Evolutionary conservation across 108 stramenopile species (phyloP).

Genomic region (Nitzschia sp.): DNA sequence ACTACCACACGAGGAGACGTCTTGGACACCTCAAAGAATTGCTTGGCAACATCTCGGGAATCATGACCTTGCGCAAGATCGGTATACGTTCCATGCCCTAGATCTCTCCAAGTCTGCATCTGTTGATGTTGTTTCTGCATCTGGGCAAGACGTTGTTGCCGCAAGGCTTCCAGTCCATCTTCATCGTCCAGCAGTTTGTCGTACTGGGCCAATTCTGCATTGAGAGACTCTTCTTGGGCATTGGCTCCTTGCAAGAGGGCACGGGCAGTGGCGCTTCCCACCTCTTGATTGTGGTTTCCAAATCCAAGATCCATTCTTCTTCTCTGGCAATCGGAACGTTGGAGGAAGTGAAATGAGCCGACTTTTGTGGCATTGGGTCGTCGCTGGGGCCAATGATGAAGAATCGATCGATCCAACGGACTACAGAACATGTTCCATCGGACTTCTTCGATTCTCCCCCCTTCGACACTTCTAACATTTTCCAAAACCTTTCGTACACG

Average conservation of each 20-base stretch:
- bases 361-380: no score
- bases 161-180: constrained; percentile 85
- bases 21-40: constrained; percentile 94
- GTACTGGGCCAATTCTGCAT: constrained; percentile 67
- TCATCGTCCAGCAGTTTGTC: constrained; percentile 84
- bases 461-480: no score
- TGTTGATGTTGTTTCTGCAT: constrained; percentile 73
- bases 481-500: no score
- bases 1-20: constrained; percentile 78
- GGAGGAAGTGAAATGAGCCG: no score
- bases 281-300: constrained; percentile 66
- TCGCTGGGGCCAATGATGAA: no score
- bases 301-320: constrained; percentile 84
- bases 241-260: constrained; percentile 55
- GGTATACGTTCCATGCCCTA: constrained; percentile 88
- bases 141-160: constrained; percentile 72
- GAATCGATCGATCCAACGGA: no score
- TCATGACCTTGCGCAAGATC: constrained; percentile 70
- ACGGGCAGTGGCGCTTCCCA: constrained; percentile 64
- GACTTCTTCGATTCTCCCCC: no score
- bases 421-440: no score
- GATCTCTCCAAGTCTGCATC: constrained; percentile 58
- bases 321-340: no score
- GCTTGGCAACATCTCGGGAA: constrained; percentile 62
- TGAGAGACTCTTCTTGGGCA: constrained; percentile 61